Percentiles rank a stretch among this genome's conserved stretches.
Conservation (phyloP, 2,329 filamentous ascomycete species). For the Neophaeococcomyces aloes region DNA sequence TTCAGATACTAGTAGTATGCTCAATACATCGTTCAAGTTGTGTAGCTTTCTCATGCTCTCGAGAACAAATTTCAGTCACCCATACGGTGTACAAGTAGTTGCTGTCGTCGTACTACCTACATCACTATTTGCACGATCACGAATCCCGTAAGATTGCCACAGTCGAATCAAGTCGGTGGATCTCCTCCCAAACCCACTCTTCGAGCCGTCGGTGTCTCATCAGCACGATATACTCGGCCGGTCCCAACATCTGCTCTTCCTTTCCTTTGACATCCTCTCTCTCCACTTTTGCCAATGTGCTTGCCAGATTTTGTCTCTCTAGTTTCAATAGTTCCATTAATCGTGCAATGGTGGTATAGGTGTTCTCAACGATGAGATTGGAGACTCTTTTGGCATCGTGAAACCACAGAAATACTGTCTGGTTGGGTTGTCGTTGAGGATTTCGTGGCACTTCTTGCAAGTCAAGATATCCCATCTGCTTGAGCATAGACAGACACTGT, state of each 20-base stretch:
- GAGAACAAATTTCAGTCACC: too few relatives aligned
- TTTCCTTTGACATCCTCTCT: slow-evolving; percentile 76
- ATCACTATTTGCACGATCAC: slow-evolving; percentile 28
- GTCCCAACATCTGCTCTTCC: slow-evolving; percentile 67
- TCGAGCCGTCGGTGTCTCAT: slow-evolving; percentile 53
- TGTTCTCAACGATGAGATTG: slow-evolving; percentile 61
- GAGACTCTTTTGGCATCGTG: slow-evolving; percentile 68
- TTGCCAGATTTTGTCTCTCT: slow-evolving; percentile 60
- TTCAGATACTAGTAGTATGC: too few relatives aligned
- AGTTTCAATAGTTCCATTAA: slow-evolving; percentile 69
- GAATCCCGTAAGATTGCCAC: slow-evolving; percentile 75
- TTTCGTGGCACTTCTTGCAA: slow-evolving; percentile 92
- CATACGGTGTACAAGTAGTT: too few relatives aligned
- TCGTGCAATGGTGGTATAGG: slow-evolving; percentile 83
- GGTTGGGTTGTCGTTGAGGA: slow-evolving; percentile 65
- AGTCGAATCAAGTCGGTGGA: slow-evolving; percentile 72
- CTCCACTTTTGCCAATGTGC: slow-evolving; percentile 69
- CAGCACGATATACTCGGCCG: slow-evolving; percentile 60
- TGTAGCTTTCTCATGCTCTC: too few relatives aligned
- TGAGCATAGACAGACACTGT: slow-evolving; percentile 72
- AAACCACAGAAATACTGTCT: slow-evolving; percentile 86
- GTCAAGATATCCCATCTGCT: slow-evolving; percentile 75
- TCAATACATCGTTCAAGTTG: too few relatives aligned
- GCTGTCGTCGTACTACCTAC: too few relatives aligned
- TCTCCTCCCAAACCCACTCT: slow-evolving; percentile 65